Conservation (phyloP, 139 green algal species). For the Volvox africanus region DNA sequence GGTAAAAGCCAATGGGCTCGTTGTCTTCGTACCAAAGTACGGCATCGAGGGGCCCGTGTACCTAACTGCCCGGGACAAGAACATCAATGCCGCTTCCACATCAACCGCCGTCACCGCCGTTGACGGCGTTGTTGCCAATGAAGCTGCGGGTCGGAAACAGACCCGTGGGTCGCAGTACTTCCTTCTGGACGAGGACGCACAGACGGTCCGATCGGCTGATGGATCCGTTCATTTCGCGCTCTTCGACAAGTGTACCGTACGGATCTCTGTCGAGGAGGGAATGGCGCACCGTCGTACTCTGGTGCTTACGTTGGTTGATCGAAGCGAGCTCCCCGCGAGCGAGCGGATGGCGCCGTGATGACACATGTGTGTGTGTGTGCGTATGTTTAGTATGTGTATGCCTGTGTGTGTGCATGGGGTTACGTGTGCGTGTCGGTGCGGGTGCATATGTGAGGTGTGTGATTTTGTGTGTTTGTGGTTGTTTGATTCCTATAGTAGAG, state of each 20-base stretch:
- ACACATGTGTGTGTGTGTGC: too few species aligned
- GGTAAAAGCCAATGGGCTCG: conserved; percentile 90
- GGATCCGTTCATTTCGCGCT: conserved; percentile 66
- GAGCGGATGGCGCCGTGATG: conserved; percentile 14
- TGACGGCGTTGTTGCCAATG: not conserved
- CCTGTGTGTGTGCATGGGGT: not conserved
- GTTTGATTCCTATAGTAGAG: too few species aligned
- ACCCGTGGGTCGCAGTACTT: not conserved
- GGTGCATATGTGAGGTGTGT: not conserved
- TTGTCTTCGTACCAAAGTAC: conserved; percentile 98
- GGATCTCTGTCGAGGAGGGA: conserved; percentile 79
- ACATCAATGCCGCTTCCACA: conserved; percentile 36
- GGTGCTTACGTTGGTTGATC: conserved; percentile 66
- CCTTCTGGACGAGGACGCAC: conserved; percentile 82
- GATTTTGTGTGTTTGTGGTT: too few species aligned
- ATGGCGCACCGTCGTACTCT: conserved; percentile 69
- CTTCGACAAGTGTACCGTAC: conserved; percentile 85
- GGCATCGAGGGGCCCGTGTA: conserved; percentile 96
- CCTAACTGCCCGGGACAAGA: conserved; percentile 56
- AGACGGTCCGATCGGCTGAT: conserved; percentile 64
- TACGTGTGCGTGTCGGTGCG: not conserved
- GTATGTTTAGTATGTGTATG: too few species aligned
- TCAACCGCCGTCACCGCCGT: not conserved
- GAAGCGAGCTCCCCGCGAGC: conserved; percentile 57
- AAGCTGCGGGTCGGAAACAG: not conserved